phyloP scores from a whole-genome alignment of 352 stramenopile genomes.

The Aphanomyces invadans region DNA sequence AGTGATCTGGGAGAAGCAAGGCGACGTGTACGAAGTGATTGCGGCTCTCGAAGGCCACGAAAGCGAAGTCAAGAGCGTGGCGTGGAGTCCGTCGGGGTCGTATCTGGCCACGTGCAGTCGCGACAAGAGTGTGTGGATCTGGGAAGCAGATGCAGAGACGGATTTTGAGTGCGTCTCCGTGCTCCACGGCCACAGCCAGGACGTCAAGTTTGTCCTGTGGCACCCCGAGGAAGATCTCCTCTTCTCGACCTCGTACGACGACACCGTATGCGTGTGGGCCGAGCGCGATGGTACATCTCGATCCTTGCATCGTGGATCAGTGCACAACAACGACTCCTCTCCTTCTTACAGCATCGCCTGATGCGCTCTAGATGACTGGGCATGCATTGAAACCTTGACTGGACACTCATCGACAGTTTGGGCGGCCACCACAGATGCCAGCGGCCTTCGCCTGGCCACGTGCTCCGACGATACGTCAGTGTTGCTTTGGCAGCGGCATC shows the following conservation, averaged over 20 bases:
- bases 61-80: conserved; percentile 96
- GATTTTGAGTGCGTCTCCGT: conserved; percentile 98
- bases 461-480: conserved; percentile 89
- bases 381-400: conserved; percentile 88
- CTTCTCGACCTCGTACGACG: conserved; percentile 91
- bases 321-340: too few species aligned
- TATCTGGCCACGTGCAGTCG: conserved; percentile 95
- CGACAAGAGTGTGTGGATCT: conserved; percentile 99
- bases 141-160: conserved; percentile 89
- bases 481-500: conserved; percentile 88
- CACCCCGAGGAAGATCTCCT: conserved; percentile 81
- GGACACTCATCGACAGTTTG: conserved; percentile 93
- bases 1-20: conserved; percentile 90
- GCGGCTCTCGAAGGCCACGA: conserved; percentile 97
- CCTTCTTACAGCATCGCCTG: background rate
- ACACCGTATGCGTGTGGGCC: conserved; percentile 93
- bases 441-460: conserved; percentile 75
- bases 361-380: conserved; percentile 89
- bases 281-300: conserved; percentile 67
- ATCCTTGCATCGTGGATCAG: background rate
- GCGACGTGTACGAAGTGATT: conserved; percentile 86
- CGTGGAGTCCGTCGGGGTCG: conserved; percentile 89
- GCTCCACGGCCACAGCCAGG: conserved; percentile 92
- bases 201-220: conserved; percentile 96
- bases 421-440: conserved; percentile 75